Evolutionary conservation across 257 asterid species (phyloP).

Genomic region (Euphrasia confusa): DNA sequence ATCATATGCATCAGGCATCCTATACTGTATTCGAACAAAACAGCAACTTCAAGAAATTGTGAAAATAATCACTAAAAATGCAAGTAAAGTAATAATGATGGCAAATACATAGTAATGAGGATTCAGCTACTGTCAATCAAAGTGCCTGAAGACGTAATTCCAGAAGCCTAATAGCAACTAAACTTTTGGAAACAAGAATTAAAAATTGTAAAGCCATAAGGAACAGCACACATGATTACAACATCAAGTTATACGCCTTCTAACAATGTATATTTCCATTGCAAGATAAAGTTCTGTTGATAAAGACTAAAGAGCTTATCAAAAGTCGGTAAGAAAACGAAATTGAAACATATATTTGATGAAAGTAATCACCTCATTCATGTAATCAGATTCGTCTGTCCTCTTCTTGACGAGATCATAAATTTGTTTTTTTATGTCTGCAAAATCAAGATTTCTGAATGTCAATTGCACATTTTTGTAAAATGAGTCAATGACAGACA

Average conservation of each 20-base stretch:
- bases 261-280: constrained; percentile 1
- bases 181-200: constrained; percentile 16
- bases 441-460: constrained; percentile 19
- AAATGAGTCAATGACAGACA: neutral
- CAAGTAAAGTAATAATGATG: constrained; percentile 12
- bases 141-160: constrained; percentile 12
- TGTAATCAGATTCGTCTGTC: constrained; percentile 53
- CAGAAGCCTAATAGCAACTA: constrained; percentile 10
- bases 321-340: constrained; percentile 15
- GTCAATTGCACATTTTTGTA: constrained; percentile 2
- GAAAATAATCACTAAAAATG: neutral
- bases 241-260: constrained; percentile 11
- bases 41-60: constrained; percentile 11
- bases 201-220: constrained; percentile 9
- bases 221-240: neutral
- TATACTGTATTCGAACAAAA: constrained; percentile 47
- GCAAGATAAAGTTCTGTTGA: constrained; percentile 15
- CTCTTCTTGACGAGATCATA: constrained; percentile 81
- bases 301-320: constrained; percentile 19
- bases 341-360: constrained; percentile 1
- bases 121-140: constrained; percentile 10
- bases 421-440: constrained; percentile 70
- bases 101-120: constrained; percentile 12
- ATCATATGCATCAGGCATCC: constrained; percentile 73
- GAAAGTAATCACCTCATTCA: constrained; percentile 55